Base-by-base conservation (phyloP, 179 eudicot genomes). In the Silene coronaria region DNA sequence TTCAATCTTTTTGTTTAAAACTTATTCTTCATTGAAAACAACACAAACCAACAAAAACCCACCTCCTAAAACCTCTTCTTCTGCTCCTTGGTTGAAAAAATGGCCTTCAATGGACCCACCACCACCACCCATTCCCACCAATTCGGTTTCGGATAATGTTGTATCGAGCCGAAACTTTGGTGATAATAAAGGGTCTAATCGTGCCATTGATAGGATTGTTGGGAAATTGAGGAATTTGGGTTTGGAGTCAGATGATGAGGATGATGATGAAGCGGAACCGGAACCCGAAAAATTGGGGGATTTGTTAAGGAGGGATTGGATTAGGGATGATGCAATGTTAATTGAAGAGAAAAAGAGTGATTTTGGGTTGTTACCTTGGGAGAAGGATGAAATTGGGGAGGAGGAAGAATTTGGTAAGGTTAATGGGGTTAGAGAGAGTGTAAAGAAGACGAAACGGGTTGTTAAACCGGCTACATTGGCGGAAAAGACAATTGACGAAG, bases 301-400 rank as follows among this genome's bases (percentile, higher is more conserved):
- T 85, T 94, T 94, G 88, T 84, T 94, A 84, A 84, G 75, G 85
- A 89, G 91, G 77, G 97, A 94, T 83, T 94, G 97, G 98, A 83
- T 94, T 67, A 82, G 96, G 62, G 88, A 89, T 51, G 98, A 94
- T 85, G 83, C 76, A 46, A 87, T 89, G 77, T 72, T 94, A 82
- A 75, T 77, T 16, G 87, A 90, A 57, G 88, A 80, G 24, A 88
- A 76, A 16, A 80, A 76, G 59, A 86, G 73, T 64, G 86, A 80
- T 68, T 57, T 70, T 71, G 84, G 78, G 62, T 73, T 85, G 77
- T 80, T 94, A 78, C 98, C 98, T 17, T 94, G 98, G 98, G 96
- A 94, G 86, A 91, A 86, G 76, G 84, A 84, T 73, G 87, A 58
- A 70, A 86, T 53, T 21, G 84, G 70, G 67, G 77, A 61, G 75